phyloP scores from a whole-genome alignment of 352 stramenopile species.

The Lagenidium giganteum region DNA sequence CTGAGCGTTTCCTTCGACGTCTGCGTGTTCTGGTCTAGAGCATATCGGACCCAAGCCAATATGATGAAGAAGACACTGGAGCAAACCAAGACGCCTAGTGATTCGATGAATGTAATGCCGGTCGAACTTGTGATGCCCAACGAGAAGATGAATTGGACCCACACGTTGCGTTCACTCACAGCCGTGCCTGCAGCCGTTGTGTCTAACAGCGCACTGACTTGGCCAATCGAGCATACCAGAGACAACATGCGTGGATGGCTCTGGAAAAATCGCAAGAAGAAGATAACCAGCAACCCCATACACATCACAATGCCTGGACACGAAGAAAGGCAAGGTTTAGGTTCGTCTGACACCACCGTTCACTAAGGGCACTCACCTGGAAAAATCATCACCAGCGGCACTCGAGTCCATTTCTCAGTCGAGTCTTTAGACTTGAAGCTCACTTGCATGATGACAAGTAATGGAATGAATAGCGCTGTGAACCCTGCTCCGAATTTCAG shows the following conservation, averaged over 20 bases:
- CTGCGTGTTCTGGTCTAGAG: constrained; percentile 5
- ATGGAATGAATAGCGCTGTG: constrained; percentile 77
- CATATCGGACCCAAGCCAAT: constrained; percentile 62
- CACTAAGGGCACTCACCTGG: constrained; percentile 25
- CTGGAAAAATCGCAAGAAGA: constrained; percentile 61
- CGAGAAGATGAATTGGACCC: constrained; percentile 85
- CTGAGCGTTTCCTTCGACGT: constrained; percentile 34
- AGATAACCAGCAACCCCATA: constrained; percentile 68
- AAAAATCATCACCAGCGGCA: constrained; percentile 79
- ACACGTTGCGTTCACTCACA: constrained; percentile 79
- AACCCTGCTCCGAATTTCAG: constrained; percentile 70
- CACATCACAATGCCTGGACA: constrained; percentile 55
- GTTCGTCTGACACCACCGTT: no score
- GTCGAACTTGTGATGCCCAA: constrained; percentile 79
- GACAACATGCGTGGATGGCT: constrained; percentile 36
- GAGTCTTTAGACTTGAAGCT: constrained; percentile 73
- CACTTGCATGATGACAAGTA: constrained; percentile 84
- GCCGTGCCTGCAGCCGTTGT: constrained; percentile 66
- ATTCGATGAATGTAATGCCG: constrained; percentile 69
- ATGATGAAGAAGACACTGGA: constrained; percentile 77
- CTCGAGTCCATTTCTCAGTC: constrained; percentile 54
- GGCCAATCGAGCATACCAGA: constrained; percentile 62
- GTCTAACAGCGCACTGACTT: constrained; percentile 70
- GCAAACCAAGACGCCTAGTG: constrained; percentile 37
- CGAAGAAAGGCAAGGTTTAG: no score